Base-by-base conservation (phyloP, 129 eudicot genomes). In the Saussurea involucrata region DNA sequence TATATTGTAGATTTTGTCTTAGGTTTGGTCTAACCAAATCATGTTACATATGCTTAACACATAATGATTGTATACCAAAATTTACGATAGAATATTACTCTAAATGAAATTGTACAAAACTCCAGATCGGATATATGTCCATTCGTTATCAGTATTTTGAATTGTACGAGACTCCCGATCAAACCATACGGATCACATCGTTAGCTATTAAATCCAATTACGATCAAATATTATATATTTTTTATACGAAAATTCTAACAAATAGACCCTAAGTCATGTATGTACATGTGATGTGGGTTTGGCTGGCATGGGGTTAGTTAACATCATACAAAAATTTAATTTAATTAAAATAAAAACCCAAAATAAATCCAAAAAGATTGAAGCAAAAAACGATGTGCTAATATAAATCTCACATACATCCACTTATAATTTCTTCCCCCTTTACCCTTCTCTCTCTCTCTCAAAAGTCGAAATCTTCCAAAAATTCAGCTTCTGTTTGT, bases 301-400 rank as follows among this genome's bases (percentile, higher is more conserved):
- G 80, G 87, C 87, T 85, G 92, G 80, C 89, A 81, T 86, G 87
- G 92, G 89, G 88, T 83, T 82, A 53, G 89, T 85, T 83, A 80
- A 79, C 84, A 75, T 80, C 83, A 85, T 77, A 78, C 86, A 79
- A n/a, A n/a, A 71, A 34, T 28, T 6, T 29, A 65, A 22, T 4
- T 4, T 72, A 46, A 22, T 58, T 72, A 57, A 20, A 76, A 60
- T n/a, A 7, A 27, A 12, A 24, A 6, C 17, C 22, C 24, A 64
- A 53, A 65, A 53, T 32, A 75, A 33, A 27, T 18, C 28, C 22
- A 61, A 44, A 34, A 68, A 82, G 76, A 74, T 64, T 82, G 79
- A 55, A 83, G 83, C 87, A 83, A 83, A 85, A 69, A 83, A 61
- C 84, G 86, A 80, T 88, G 83, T 85, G 80, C 80, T 22, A 60